Percentiles rank a stretch among this genome's conserved stretches.
phyloP scores from a whole-genome alignment of 2,329 filamentous ascomycete species.

The Talaromyces sp. region DNA sequence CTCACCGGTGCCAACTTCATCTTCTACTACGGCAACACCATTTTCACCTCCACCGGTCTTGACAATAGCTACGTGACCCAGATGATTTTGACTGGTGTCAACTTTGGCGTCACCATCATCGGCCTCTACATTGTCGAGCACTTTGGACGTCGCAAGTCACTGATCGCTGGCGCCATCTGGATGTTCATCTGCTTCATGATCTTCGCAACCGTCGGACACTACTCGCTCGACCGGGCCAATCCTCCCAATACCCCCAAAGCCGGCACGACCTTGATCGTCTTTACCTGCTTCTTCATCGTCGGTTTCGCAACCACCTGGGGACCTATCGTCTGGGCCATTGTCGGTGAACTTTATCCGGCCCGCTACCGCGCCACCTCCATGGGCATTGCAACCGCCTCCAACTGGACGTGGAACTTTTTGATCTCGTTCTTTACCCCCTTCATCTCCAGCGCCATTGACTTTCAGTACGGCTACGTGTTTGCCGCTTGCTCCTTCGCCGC shows the following conservation, averaged over 20 bases:
- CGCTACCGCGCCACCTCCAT: conserved; percentile 67
- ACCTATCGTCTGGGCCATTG: conserved; percentile 51
- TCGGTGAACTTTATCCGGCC: conserved; percentile 45
- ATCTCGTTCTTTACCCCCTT: conserved; percentile 77
- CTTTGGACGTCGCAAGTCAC: conserved; percentile 63
- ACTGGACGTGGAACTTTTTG: conserved; percentile 76
- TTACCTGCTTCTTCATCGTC: conserved; percentile 70
- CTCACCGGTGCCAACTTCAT: conserved; percentile 50
- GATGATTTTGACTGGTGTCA: conserved; percentile 66
- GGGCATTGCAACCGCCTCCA: conserved; percentile 71
- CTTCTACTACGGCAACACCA: conserved; percentile 54
- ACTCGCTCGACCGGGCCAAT: conserved; percentile 36
- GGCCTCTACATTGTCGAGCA: conserved; percentile 68
- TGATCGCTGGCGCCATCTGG: conserved; percentile 65
- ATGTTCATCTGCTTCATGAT: conserved; percentile 60
- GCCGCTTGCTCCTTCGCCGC: conserved; percentile 66
- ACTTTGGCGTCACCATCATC: conserved; percentile 63
- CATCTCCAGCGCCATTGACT: conserved; percentile 68
- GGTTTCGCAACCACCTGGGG: conserved; percentile 70
- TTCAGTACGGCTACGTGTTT: conserved; percentile 74
- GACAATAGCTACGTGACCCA: conserved; percentile 63
- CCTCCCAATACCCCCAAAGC: conserved; percentile 46
- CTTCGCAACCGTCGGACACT: conserved; percentile 59
- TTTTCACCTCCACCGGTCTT: conserved; percentile 65
- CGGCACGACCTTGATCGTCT: conserved; percentile 67